Conservation (phyloP, 2,329 filamentous ascomycete genomes). For the Ascochyta viciae-villosae region DNA sequence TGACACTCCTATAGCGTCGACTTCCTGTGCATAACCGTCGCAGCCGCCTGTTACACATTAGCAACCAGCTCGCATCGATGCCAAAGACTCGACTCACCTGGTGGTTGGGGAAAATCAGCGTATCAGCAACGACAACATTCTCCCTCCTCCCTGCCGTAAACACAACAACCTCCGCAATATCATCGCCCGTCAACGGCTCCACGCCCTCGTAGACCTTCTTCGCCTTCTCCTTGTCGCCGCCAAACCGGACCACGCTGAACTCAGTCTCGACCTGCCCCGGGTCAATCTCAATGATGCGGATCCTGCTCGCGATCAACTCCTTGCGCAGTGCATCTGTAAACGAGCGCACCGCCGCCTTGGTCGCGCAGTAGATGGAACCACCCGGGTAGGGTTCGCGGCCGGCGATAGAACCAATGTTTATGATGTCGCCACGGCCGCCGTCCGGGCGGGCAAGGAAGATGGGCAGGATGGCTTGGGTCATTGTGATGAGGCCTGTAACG, state of each 20-base stretch:
- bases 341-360: conserved; percentile 84
- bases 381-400: conserved; percentile 85
- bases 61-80: not conserved
- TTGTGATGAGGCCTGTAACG: conserved; percentile 91
- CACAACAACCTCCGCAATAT: conserved; percentile 89
- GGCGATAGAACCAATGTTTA: conserved; percentile 94
- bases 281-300: conserved; percentile 86
- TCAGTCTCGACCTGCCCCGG: conserved; percentile 95
- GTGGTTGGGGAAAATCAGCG: conserved; percentile 85
- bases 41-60: conserved; percentile 41
- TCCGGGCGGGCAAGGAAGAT: conserved; percentile 75
- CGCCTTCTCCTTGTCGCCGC: conserved; percentile 87
- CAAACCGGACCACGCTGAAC: conserved; percentile 87
- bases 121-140: conserved; percentile 90
- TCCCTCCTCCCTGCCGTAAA: conserved; percentile 84
- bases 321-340: conserved; percentile 85
- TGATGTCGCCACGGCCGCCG: conserved; percentile 86
- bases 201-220: conserved; percentile 80
- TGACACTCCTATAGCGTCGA: conserved; percentile 3
- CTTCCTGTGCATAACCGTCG: conserved; percentile 48
- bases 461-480: conserved; percentile 90
- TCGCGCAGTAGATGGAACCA: conserved; percentile 91
- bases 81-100: conserved; percentile 67
- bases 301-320: conserved; percentile 80
- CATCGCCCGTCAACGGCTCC: conserved; percentile 83